Evolutionary conservation across 176 grass and related monocot species (phyloP).

Genomic region (Eragrostis nindensis): DNA sequence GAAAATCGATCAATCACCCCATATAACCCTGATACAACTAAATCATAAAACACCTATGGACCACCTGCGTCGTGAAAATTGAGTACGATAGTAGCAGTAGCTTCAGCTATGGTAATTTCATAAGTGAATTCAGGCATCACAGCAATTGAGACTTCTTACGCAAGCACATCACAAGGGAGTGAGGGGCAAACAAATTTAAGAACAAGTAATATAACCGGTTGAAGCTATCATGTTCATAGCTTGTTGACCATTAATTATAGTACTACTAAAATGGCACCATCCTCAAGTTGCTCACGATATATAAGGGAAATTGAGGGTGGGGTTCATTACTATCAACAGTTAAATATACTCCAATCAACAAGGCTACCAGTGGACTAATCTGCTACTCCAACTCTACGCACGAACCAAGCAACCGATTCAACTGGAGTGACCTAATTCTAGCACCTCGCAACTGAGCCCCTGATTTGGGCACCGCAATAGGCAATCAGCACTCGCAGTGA

Average conservation of each 20-base stretch:
- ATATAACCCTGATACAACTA: neutral
- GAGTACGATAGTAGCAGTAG: neutral
- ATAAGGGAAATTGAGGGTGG: neutral
- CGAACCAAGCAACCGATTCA: neutral
- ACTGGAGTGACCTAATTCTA: neutral
- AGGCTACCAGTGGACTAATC: neutral
- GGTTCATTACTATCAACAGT: neutral
- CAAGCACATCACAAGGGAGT: neutral
- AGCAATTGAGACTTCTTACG: neutral
- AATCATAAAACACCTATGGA: neutral
- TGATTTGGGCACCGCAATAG: constrained; percentile 9
- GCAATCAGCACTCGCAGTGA: neutral
- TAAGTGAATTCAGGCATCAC: neutral
- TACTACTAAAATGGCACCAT: neutral
- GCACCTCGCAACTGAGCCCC: neutral
- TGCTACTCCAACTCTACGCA: neutral
- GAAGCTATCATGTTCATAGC: neutral
- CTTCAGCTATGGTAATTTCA: neutral
- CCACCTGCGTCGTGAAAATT: neutral
- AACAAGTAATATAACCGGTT: neutral
- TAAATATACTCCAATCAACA: constrained; percentile 1
- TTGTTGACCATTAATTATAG: neutral
- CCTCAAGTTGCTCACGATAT: neutral
- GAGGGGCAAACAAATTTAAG: neutral
- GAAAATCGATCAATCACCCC: neutral